Percentiles rank a stretch among this genome's conserved stretches.
phyloP scores from a whole-genome alignment of 805 yeast species.

The Yamadazyma sp. region DNA sequence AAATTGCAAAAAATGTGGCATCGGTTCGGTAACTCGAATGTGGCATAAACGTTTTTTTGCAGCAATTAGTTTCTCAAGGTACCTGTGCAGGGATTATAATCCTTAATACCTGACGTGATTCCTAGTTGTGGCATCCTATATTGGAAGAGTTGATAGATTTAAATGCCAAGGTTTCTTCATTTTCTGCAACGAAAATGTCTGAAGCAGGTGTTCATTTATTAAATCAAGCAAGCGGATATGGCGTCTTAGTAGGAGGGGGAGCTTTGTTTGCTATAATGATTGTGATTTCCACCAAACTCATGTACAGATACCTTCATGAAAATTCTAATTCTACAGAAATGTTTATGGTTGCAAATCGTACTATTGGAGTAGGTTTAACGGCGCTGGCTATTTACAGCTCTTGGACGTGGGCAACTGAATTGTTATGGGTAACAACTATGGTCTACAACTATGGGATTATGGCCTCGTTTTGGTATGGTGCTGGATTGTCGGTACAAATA shows the following conservation, averaged over 20 bases:
- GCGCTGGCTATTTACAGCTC: slow-evolving; percentile 26
- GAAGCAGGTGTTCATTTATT: slow-evolving; percentile 18
- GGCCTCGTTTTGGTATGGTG: slow-evolving; percentile 25
- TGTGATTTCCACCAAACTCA: slow-evolving; percentile 24
- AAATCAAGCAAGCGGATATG: slow-evolving; percentile 31
- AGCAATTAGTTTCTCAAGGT: not conserved
- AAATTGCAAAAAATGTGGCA: not conserved
- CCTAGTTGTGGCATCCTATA: not conserved
- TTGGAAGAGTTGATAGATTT: not conserved
- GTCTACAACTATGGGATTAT: slow-evolving; percentile 27
- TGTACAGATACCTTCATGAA: slow-evolving; percentile 25
- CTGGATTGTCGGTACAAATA: slow-evolving; percentile 28
- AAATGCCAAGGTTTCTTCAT: not conserved
- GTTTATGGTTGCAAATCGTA: slow-evolving; percentile 28
- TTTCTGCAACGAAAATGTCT: not conserved
- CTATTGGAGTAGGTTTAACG: slow-evolving; percentile 22
- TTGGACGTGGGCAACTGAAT: slow-evolving; percentile 33
- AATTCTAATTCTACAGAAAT: slow-evolving; percentile 27
- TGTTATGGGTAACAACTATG: slow-evolving; percentile 26
- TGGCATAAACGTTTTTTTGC: not conserved
- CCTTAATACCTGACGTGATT: not conserved
- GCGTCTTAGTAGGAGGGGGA: slow-evolving; percentile 31
- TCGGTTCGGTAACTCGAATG: not conserved
- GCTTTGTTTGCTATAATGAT: slow-evolving; percentile 31
- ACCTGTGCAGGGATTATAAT: not conserved